phyloP scores from a whole-genome alignment of 306 rosid species.

The Luffa aegyptiaca region DNA sequence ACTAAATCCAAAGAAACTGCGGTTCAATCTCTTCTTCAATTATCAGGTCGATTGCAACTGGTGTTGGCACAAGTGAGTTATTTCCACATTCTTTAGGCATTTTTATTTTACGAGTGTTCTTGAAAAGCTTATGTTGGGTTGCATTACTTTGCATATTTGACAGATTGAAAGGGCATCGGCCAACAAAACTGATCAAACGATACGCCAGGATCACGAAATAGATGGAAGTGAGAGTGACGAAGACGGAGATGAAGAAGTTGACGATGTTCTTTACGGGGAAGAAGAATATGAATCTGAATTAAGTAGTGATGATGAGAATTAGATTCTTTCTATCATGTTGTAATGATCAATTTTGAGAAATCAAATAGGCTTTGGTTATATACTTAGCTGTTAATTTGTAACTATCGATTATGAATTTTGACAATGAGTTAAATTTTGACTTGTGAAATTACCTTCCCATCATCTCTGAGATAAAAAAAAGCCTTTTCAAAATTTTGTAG shows the following conservation, averaged over 20 bases:
- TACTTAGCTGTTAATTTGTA: background rate
- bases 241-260: conserved; percentile 33
- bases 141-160: background rate
- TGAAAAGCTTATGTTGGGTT: background rate
- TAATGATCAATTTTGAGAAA: conserved; percentile 3
- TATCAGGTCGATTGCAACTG: conserved; percentile 84
- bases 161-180: conserved; percentile 67
- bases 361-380: background rate
- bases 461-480: background rate
- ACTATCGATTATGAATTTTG: background rate
- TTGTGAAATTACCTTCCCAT: background rate
- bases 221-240: conserved; percentile 44
- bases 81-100: background rate
- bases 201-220: conserved; percentile 17
- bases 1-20: conserved; percentile 50
- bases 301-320: conserved; percentile 62
- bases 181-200: conserved; percentile 18
- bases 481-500: background rate
- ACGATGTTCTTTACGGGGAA: conserved; percentile 41
- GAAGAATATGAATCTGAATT: conserved; percentile 65
- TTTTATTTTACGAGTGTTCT: background rate
- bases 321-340: conserved; percentile 8
- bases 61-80: conserved; percentile 61
- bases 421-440: background rate
- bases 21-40: conserved; percentile 52